Conservation (phyloP, 495 filamentous ascomycete species). For the Gamarada debralockiae region DNA sequence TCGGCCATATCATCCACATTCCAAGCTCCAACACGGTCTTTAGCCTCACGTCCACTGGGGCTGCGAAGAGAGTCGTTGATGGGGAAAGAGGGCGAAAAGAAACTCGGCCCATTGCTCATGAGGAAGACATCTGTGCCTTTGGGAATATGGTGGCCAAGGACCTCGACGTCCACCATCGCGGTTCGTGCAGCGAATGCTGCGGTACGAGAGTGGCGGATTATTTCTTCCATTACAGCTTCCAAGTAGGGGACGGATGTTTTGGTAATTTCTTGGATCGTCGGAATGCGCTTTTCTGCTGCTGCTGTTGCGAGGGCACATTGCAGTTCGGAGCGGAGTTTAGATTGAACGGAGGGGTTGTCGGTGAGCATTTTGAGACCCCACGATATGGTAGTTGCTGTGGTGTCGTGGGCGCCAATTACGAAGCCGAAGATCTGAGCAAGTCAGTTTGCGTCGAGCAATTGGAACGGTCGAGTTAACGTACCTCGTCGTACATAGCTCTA, state of each 20-base stretch:
- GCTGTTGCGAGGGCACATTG: constrained; percentile 19
- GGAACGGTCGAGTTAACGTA: background rate
- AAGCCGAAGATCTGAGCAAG: constrained; percentile 26
- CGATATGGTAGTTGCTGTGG: constrained; percentile 17
- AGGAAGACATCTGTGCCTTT: constrained; percentile 33
- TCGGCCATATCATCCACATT: constrained; percentile 21
- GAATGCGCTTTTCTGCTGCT: constrained; percentile 11
- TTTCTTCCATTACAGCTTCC: constrained; percentile 36
- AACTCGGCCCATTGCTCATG: constrained; percentile 25
- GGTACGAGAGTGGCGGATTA: constrained; percentile 22
- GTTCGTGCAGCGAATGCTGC: constrained; percentile 19
- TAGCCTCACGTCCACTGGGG: constrained; percentile 12
- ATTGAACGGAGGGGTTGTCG: constrained; percentile 26
- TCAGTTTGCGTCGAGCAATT: background rate
- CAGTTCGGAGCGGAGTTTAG: constrained; percentile 22
- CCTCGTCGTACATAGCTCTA: constrained; percentile 30
- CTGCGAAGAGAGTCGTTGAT: constrained; percentile 16
- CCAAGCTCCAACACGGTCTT: constrained; percentile 5
- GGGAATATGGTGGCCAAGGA: constrained; percentile 30
- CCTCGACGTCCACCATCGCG: constrained; percentile 26
- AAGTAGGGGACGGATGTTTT: constrained; percentile 29
- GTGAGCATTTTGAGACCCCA: constrained; percentile 30
- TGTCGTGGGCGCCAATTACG: constrained; percentile 24
- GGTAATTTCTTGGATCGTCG: constrained; percentile 24
- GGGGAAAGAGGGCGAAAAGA: constrained; percentile 7